Evolutionary conservation across 176 grass and related monocot genomes (phyloP), one percentile per base, ranked within the genome.

Genomic region (Oropetium thomaeum): DNA sequence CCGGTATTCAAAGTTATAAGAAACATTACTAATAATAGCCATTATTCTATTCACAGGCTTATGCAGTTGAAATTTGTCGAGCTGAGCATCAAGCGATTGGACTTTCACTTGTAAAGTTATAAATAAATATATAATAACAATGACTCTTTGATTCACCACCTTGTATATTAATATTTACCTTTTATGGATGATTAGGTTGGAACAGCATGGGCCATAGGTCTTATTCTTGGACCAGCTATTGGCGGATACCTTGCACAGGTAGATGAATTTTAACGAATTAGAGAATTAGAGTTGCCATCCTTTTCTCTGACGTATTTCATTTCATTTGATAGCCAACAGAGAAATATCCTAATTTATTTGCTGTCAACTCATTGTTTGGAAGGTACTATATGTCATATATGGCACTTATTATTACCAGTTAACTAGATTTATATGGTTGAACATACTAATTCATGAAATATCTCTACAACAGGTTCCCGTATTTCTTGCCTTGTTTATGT

Each of bases 241-340:
- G 92, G 93, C 17, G 93, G 93, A 6, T 96, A 85, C 74, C 76
- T 96, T 62, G 86, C 93, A 74, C 87, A 92, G 89, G 89, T 89
- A 75, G 23, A 0, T 0, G 1, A 53, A 11, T 16, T n/a, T 53
- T 20, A 20, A 17, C 10, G 59, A 11, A 14, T 73, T 42, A 12
- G 7, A n/a, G n/a, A n/a, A n/a, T n/a, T 42, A 9, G 5, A 8
- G 20, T 23, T 22, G 8, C 2, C 12, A 23, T 23, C 1, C 6
- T 53, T 5, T 22, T 22, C 10, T 5, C 47, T 20, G 2, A 8
- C 2, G 2, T 7, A 1, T 11, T 70, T 33, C 26, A 0, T 28
- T 55, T 33, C 7, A 15, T 72, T 16, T 67, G 65, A 4, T 40
- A 92, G 93, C 87, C 89, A 70, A 62, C 75, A 22, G 87, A 96